phyloP scores from a whole-genome alignment of 164 flowering plant genomes.

The Stephania yunnanensis region DNA sequence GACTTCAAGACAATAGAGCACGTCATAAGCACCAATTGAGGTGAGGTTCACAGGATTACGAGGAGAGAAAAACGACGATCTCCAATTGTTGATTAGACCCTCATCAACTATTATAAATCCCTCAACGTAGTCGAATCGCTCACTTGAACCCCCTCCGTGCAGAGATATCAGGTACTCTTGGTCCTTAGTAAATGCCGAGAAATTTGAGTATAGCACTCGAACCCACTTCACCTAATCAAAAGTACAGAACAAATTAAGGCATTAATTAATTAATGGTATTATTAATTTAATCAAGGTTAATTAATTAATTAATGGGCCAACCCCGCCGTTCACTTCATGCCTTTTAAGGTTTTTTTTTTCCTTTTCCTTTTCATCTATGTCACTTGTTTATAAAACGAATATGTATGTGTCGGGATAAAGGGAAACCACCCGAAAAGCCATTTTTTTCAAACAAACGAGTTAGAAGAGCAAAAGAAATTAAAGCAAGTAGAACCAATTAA shows the following conservation, averaged over 20 bases:
- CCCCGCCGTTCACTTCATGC: neutral
- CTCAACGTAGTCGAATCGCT: constrained; percentile 82
- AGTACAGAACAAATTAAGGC: neutral
- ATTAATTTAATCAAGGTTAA: too few relatives aligned
- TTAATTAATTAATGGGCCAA: constrained; percentile 18
- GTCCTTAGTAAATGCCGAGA: constrained; percentile 64
- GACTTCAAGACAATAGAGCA: constrained; percentile 78
- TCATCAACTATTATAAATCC: constrained; percentile 90
- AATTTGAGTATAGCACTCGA: constrained; percentile 71
- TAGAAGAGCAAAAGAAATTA: neutral
- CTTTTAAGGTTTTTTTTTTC: neutral
- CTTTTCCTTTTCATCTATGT: too few relatives aligned
- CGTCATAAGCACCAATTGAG: constrained; percentile 44
- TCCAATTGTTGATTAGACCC: constrained; percentile 87
- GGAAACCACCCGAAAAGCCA: neutral
- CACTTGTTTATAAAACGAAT: constrained; percentile 7
- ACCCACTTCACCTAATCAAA: constrained; percentile 82
- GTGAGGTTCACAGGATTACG: constrained; percentile 68
- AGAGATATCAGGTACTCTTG: constrained; percentile 84
- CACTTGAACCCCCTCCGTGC: constrained; percentile 33
- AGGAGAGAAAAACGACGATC: constrained; percentile 91
- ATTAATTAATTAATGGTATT: constrained; percentile 9
- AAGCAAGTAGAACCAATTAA: neutral
- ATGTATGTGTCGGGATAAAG: neutral
- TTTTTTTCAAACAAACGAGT: neutral